Evolutionary conservation across 2,329 filamentous ascomycete genomes (phyloP).

Genomic region (Penicillium nordicum): DNA sequence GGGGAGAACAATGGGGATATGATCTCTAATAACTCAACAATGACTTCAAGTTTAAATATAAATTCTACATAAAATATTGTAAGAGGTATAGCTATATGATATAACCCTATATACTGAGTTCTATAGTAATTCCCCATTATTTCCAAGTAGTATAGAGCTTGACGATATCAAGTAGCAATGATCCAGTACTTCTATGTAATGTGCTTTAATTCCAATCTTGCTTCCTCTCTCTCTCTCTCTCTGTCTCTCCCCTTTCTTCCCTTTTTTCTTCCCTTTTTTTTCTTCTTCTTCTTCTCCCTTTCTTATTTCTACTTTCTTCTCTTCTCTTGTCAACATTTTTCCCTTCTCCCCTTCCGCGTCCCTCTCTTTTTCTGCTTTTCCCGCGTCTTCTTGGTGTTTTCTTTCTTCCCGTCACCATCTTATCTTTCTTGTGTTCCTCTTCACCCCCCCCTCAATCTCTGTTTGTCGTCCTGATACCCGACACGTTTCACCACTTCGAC

Average conservation of each 20-base stretch:
- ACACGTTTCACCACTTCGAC: constrained; percentile 12
- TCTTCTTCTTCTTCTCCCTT: constrained; percentile 11
- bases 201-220: constrained; percentile 16
- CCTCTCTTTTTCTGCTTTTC: constrained; percentile 10
- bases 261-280: constrained; percentile 11
- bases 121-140: neutral
- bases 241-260: constrained; percentile 25
- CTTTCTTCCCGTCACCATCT: constrained; percentile 8
- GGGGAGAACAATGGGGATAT: neutral
- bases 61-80: neutral
- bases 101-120: neutral
- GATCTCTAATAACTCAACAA: neutral
- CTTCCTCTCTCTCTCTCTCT: constrained; percentile 8
- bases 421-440: constrained; percentile 11
- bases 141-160: neutral
- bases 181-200: neutral
- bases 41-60: neutral
- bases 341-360: constrained; percentile 13
- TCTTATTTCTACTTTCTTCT: constrained; percentile 10
- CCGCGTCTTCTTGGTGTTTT: constrained; percentile 12
- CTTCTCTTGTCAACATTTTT: constrained; percentile 7
- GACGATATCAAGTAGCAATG: constrained; percentile 3
- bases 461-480: constrained; percentile 3
- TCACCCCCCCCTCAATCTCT: neutral
- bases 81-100: neutral